Evolutionary conservation across 805 yeast species (phyloP).

Genomic region (Scheffersomyces ergatensis): DNA sequence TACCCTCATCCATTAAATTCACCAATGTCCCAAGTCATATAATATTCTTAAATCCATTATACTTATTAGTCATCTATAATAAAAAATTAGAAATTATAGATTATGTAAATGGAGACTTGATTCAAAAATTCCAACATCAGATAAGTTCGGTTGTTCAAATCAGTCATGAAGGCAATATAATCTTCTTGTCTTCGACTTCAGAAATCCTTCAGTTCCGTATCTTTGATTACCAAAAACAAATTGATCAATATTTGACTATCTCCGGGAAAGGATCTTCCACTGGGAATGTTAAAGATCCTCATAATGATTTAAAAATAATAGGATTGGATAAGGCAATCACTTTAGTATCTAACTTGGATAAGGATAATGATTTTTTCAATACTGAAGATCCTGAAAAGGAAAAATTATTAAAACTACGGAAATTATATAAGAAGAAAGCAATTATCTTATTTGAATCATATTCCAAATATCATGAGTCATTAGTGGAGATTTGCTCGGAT

Average conservation of each 20-base stretch:
- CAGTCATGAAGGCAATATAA: conserved; percentile 7
- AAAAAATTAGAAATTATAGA: conserved; percentile 36
- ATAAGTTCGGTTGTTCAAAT: conserved; percentile 22
- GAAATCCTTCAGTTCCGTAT: conserved; percentile 29
- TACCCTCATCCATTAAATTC: conserved; percentile 21
- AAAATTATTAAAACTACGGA: conserved; percentile 33
- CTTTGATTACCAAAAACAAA: conserved; percentile 27
- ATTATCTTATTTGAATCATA: conserved; percentile 29
- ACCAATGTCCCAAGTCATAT: conserved; percentile 22
- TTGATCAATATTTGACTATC: conserved; percentile 32
- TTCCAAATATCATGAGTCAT: conserved; percentile 34
- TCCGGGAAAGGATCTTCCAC: conserved; percentile 14
- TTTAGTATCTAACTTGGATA: conserved; percentile 24
- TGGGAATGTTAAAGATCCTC: conserved; percentile 17
- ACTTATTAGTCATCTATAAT: conserved; percentile 26
- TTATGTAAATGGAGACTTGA: conserved; percentile 28
- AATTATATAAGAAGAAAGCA: conserved; percentile 32
- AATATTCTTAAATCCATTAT: conserved; percentile 29
- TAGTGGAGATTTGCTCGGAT: conserved; percentile 39
- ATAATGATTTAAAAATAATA: conserved; percentile 23
- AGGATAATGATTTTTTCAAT: conserved; percentile 21
- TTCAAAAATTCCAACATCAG: conserved; percentile 34
- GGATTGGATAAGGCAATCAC: conserved; percentile 35
- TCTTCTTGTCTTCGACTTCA: conserved; percentile 25
- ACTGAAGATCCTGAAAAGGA: conserved; percentile 17